A percentile compares a stretch with the other conserved stretches of the same genome.
These are phyloP conservation scores for Hortaea sp. DNA, from an alignment of 2,329 filamentous ascomycete genomes.

Conservation along the genomic window DNA sequence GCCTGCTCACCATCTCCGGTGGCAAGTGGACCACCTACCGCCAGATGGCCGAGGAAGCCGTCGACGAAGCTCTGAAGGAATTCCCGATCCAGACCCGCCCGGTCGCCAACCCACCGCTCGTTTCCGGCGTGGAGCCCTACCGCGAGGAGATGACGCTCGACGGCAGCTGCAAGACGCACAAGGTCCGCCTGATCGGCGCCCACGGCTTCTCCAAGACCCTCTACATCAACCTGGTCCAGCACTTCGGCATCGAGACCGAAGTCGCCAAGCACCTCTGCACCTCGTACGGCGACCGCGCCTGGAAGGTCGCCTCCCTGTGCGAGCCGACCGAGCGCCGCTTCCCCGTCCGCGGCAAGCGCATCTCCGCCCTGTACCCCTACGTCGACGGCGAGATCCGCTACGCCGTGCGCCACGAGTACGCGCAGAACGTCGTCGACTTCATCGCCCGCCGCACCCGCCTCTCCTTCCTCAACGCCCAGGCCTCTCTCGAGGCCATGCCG, in stretches of 20 bases:
- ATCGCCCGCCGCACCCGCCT: conserved; percentile 74
- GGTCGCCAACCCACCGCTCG: conserved; percentile 46
- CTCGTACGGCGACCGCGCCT: conserved; percentile 85
- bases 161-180: conserved; percentile 73
- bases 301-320: conserved; percentile 77
- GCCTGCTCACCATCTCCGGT: conserved; percentile 73
- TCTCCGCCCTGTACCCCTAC: conserved; percentile 75
- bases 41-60: conserved; percentile 84
- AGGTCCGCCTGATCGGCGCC: conserved; percentile 69
- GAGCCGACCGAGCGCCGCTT: conserved; percentile 67
- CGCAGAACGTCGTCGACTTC: conserved; percentile 81
- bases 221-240: conserved; percentile 91
- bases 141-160: conserved; percentile 62
- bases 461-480: conserved; percentile 86
- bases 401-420: conserved; percentile 79
- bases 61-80: conserved; percentile 64
- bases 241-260: conserved; percentile 84
- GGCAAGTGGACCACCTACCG: conserved; percentile 92
- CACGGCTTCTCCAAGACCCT: conserved; percentile 84
- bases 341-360: conserved; percentile 71
- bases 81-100: conserved; percentile 52
- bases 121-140: conserved; percentile 59
- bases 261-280: conserved; percentile 80
- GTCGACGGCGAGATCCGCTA: conserved; percentile 88
- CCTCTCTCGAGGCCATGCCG: conserved; percentile 76